These are phyloP conservation scores for Phialocephala subalpina DNA, from an alignment of 2,329 filamentous ascomycete species.

Conservation along the genomic window DNA sequence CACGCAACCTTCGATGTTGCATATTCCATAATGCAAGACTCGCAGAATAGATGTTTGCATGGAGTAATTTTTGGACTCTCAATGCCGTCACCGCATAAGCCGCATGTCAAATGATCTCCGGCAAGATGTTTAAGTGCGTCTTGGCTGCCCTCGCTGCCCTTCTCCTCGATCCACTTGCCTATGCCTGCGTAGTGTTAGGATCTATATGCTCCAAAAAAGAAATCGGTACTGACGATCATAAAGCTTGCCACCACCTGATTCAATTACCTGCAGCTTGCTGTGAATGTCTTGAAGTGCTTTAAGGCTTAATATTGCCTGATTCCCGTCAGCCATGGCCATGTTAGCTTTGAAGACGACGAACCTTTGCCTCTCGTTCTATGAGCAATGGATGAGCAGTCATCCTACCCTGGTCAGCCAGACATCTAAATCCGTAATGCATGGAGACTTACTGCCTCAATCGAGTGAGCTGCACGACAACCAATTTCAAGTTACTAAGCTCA, in stretches of 20 bases:
- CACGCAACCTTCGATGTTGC: no score
- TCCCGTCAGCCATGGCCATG: not conserved
- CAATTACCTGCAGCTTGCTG: not conserved
- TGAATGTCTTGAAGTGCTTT: not conserved
- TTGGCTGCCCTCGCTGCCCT: not conserved
- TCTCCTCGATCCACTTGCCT: not conserved
- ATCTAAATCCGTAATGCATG: accelerated
- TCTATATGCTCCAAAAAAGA: no score
- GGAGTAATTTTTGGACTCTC: no score
- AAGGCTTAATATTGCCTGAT: not conserved
- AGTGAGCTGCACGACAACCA: not conserved
- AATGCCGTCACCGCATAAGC: no score
- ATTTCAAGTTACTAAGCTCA: not conserved
- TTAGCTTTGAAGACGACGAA: not conserved
- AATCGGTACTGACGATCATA: not conserved
- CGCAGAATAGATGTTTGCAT: not conserved
- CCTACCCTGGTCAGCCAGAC: slow-evolving; percentile 8
- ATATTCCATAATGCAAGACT: not conserved
- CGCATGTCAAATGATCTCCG: no score
- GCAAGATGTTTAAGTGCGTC: no score
- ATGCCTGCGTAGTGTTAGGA: no score
- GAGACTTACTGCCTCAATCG: not conserved
- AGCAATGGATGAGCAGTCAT: slow-evolving; percentile 28
- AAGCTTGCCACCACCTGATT: not conserved
- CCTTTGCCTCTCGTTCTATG: slow-evolving; percentile 3